phyloP scores from a whole-genome alignment of 257 asterid species.

The Linderniella brevidens region DNA sequence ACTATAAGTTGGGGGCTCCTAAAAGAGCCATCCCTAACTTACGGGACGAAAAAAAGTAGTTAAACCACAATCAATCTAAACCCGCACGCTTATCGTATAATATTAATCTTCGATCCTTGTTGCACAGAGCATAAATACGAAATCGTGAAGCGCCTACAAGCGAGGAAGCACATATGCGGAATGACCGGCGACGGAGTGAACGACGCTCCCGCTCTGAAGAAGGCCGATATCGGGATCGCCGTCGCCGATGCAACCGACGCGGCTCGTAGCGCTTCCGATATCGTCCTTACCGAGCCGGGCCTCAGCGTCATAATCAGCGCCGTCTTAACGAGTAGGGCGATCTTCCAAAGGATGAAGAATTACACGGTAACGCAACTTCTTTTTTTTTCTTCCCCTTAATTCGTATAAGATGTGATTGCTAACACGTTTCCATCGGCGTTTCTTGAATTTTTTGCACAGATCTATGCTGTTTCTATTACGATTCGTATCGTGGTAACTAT shows the following conservation, averaged over 20 bases:
- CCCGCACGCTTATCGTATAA: neutral
- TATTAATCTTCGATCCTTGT: slow-evolving; percentile 2
- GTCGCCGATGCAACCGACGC: slow-evolving; percentile 99
- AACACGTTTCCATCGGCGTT: no score
- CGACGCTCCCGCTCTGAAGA: slow-evolving; percentile 95
- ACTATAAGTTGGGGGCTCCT: no score
- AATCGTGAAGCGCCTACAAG: slow-evolving; percentile 94
- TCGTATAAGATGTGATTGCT: no score
- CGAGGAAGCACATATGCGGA: slow-evolving; percentile 93
- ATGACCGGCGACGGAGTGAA: slow-evolving; percentile 99
- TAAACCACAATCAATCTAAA: no score
- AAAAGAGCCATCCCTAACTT: no score
- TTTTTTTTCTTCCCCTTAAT: neutral
- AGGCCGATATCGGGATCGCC: slow-evolving; percentile 96
- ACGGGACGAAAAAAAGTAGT: no score
- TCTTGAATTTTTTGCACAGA: slow-evolving; percentile 26
- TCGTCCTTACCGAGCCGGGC: slow-evolving; percentile 96
- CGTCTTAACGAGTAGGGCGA: slow-evolving; percentile 90
- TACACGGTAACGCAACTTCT: slow-evolving; percentile 45
- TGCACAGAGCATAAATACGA: slow-evolving; percentile 85
- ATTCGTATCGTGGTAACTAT: slow-evolving; percentile 92
- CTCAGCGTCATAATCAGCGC: slow-evolving; percentile 98
- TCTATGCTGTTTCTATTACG: slow-evolving; percentile 94
- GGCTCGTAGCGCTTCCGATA: slow-evolving; percentile 97
- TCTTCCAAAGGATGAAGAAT: slow-evolving; percentile 96